Base-by-base conservation (phyloP, 306 rosid species). In the Glycine soja region DNA sequence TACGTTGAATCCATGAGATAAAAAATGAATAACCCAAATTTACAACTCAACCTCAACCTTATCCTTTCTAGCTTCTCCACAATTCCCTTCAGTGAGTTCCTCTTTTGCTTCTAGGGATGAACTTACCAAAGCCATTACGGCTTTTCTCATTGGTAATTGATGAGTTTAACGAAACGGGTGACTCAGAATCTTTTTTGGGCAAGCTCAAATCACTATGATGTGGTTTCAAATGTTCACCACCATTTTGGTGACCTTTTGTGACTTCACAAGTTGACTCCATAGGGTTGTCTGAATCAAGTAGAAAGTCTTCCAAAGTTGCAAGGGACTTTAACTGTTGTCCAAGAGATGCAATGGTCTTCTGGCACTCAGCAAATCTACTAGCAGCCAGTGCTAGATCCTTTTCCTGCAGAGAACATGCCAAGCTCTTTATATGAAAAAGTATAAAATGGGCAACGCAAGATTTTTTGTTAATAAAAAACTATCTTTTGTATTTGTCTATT, bases 301-400 rank as follows among this genome's bases (percentile, higher is more conserved):
- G 80, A 74, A 90, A 75, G 77, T 93, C 93, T 73, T 93, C 97
- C 79, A 93, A 75, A 34, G 90, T 79, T 61, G 94, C 88, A n/a
- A 93, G 93, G 57, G 93, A 87, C 73, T 77, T 82, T 75, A 93
- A 73, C 75, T 86, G 92, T 72, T 87, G 88, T 47, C 94, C 93
- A 78, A 93, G 93, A 65, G 94, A 90, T 63, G 97, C 94, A 71
- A 93, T 90, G 70, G 97, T 93, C 84, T 89, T 90, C 76, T 91
- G 97, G 81, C 97, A 93, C 85, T 90, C 97, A 0, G 93, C 86
- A 76, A 90, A 88, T 77, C 80, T 91, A 76, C 80, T 74, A 8
- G 94, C 85, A 70, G 97, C 97, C 89, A 88, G 40, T 46, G 88
- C 90, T 48, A 93, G 85, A 75, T 91, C 97, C 79, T 88, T 84